Evolutionary conservation across 208 protist genomes (phyloP).

Genomic region (Leishmania martiniquensis): DNA sequence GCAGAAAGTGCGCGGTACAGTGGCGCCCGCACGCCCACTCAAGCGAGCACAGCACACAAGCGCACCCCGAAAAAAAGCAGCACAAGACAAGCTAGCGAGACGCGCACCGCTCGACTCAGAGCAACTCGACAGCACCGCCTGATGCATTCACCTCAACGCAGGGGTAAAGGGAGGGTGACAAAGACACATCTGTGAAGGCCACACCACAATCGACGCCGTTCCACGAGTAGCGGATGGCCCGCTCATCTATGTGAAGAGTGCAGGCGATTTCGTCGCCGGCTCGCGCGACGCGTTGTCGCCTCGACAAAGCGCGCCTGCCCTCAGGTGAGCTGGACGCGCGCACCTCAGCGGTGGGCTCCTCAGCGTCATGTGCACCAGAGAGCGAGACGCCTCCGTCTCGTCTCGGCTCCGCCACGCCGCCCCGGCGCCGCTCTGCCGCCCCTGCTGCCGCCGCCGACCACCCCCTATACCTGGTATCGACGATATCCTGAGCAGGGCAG

Average conservation of each 20-base stretch:
- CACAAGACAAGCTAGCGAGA: too few species aligned
- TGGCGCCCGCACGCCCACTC: too few species aligned
- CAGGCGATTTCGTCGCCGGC: slow-evolving; percentile 51
- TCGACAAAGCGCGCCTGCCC: background rate
- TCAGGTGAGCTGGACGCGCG: background rate
- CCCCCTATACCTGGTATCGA: background rate
- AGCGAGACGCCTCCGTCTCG: background rate
- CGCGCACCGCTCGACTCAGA: slow-evolving; percentile 37
- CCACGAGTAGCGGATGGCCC: slow-evolving; percentile 39
- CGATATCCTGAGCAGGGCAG: slow-evolving; percentile 30
- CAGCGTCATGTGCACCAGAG: background rate
- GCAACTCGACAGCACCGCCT: slow-evolving; percentile 47
- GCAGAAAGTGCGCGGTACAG: too few species aligned
- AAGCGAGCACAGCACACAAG: too few species aligned
- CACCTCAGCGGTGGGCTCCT: background rate
- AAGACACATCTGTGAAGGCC: slow-evolving; percentile 36
- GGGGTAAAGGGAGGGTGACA: slow-evolving; percentile 48
- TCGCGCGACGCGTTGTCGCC: slow-evolving; percentile 14
- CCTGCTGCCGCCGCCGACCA: slow-evolving; percentile 16
- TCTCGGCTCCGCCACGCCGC: background rate
- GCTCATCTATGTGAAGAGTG: slow-evolving; percentile 24
- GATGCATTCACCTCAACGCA: slow-evolving; percentile 54
- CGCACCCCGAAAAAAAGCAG: too few species aligned
- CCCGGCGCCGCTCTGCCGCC: slow-evolving; percentile 6
- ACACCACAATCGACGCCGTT: slow-evolving; percentile 57